phyloP scores from a whole-genome alignment of 2,329 filamentous ascomycete genomes.

The Cryphonectria nitschkei region DNA sequence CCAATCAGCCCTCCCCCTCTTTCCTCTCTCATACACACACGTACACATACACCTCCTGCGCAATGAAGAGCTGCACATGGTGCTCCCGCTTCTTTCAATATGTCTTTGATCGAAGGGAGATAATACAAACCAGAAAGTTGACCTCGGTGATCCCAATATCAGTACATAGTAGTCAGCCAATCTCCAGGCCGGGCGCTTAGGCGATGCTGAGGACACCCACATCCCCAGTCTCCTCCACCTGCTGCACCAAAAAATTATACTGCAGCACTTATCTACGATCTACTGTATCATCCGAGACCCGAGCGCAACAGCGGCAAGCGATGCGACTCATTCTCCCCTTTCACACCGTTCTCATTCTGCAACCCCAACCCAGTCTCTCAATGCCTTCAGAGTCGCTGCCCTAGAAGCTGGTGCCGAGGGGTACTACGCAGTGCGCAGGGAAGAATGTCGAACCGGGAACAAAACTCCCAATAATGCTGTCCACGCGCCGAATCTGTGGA shows the following conservation, averaged over 20 bases:
- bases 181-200: background rate
- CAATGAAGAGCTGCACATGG: background rate
- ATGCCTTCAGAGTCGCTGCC: background rate
- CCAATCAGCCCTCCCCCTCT: background rate
- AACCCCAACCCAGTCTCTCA: background rate
- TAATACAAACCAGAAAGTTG: background rate
- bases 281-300: background rate
- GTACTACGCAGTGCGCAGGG: background rate
- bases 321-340: background rate
- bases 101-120: background rate
- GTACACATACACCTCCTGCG: background rate
- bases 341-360: slow-evolving; percentile 9
- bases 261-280: background rate
- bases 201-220: background rate
- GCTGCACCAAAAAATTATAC: background rate
- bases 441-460: background rate
- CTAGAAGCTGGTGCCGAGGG: background rate
- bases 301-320: background rate
- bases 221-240: background rate
- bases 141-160: background rate
- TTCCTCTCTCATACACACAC: background rate
- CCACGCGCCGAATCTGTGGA: background rate
- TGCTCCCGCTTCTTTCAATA: background rate
- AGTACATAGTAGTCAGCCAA: background rate
- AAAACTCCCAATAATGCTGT: background rate